Evolutionary conservation across 2,329 filamentous ascomycete species (phyloP).

Genomic region (Diaporthe vexans): DNA sequence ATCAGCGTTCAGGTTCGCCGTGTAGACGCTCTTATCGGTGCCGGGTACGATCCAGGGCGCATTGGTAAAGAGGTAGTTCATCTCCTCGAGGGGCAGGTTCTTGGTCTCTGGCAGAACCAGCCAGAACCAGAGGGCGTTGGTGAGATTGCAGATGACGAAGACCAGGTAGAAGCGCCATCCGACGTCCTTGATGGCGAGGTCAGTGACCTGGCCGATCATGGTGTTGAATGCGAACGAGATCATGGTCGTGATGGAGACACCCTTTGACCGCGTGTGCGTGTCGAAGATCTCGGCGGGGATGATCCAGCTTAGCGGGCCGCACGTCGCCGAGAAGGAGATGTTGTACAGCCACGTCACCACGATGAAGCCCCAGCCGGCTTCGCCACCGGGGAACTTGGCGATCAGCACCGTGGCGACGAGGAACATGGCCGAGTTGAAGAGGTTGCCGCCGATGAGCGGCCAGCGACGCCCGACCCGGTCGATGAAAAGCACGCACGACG

Average conservation of each 20-base stretch:
- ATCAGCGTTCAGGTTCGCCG: slow-evolving; percentile 60
- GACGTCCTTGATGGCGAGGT: slow-evolving; percentile 62
- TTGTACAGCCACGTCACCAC: slow-evolving; percentile 84
- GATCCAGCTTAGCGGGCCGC: slow-evolving; percentile 74
- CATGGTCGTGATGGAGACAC: slow-evolving; percentile 82
- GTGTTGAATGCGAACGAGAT: slow-evolving; percentile 78
- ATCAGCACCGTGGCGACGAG: slow-evolving; percentile 73
- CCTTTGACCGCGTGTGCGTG: slow-evolving; percentile 80
- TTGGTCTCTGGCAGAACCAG: slow-evolving; percentile 74
- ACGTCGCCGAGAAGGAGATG: slow-evolving; percentile 80
- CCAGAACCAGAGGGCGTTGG: slow-evolving; percentile 64
- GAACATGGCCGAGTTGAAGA: slow-evolving; percentile 79
- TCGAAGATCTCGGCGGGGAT: slow-evolving; percentile 83
- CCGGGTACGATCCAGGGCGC: slow-evolving; percentile 73
- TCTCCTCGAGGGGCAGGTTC: slow-evolving; percentile 73
- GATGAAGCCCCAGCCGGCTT: slow-evolving; percentile 81
- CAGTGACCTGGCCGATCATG: slow-evolving; percentile 52
- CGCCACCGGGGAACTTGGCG: slow-evolving; percentile 56
- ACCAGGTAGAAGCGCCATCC: slow-evolving; percentile 64
- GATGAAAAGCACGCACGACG: slow-evolving; percentile 76
- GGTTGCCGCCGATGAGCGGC: slow-evolving; percentile 79
- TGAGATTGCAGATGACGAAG: slow-evolving; percentile 73
- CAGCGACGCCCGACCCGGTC: slow-evolving; percentile 79
- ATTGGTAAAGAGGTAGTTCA: slow-evolving; percentile 73
- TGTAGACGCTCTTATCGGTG: slow-evolving; percentile 66